These are phyloP conservation scores for Metrosideros polymorpha DNA, from an alignment of 441 rosid genomes.

Conservation along the genomic window DNA sequence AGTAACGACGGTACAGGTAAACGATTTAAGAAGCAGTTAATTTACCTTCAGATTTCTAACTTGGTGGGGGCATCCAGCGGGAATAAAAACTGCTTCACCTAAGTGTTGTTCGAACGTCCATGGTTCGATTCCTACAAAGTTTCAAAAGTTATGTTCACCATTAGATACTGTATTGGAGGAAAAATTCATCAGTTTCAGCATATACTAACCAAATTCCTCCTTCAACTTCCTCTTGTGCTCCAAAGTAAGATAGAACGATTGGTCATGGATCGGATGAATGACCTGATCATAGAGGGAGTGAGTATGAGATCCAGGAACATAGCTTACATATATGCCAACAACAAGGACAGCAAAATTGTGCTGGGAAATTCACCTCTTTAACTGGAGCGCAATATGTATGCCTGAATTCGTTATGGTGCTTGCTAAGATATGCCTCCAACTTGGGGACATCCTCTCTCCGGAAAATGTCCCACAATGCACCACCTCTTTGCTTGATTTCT, in stretches of 20 bases:
- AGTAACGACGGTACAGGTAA: not conserved
- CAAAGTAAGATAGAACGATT: constrained; percentile 50
- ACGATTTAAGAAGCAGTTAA: not conserved
- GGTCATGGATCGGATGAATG: constrained; percentile 85
- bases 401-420: constrained; percentile 64
- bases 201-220: constrained; percentile 60
- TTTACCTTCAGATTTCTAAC: constrained; percentile 83
- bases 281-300: constrained; percentile 27
- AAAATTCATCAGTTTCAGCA: not conserved
- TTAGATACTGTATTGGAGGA: not conserved
- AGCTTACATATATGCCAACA: not conserved
- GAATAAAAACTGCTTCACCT: constrained; percentile 92
- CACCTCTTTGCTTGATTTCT: constrained; percentile 18
- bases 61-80: constrained; percentile 97
- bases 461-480: constrained; percentile 95
- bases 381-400: constrained; percentile 68
- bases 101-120: constrained; percentile 83
- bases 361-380: constrained; percentile 28
- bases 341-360: not conserved
- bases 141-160: not conserved
- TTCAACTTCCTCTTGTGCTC: constrained; percentile 77
- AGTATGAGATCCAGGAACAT: not conserved
- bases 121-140: constrained; percentile 59
- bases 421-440: constrained; percentile 60
- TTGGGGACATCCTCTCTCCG: constrained; percentile 80